Evolutionary conservation across 2,329 filamentous ascomycete genomes (phyloP).

Genomic region (Aspergillus sergii): DNA sequence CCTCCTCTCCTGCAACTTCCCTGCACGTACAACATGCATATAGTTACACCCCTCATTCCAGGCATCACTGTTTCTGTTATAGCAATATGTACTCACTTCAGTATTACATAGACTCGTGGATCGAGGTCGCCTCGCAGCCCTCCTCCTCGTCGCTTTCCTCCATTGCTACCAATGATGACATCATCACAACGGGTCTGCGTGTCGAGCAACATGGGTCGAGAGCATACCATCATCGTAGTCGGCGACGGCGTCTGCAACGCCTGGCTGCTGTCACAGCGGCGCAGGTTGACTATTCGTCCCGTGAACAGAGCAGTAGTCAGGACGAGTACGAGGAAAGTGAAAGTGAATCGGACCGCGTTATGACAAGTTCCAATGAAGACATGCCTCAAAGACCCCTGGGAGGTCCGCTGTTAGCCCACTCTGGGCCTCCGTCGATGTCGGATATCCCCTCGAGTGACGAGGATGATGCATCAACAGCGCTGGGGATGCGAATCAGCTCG

Average conservation of each 20-base stretch:
- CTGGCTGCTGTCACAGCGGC: constrained; percentile 42
- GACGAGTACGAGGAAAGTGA: constrained; percentile 95
- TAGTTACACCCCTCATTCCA: constrained; percentile 12
- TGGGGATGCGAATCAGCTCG: constrained; percentile 64
- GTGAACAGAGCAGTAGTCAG: constrained; percentile 70
- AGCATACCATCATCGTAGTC: constrained; percentile 62
- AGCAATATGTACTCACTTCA: constrained; percentile 47
- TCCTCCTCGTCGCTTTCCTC: constrained; percentile 92
- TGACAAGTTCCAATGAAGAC: constrained; percentile 66
- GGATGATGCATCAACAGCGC: constrained; percentile 79
- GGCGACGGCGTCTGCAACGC: constrained; percentile 46
- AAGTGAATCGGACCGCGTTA: constrained; percentile 76
- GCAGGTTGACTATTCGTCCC: constrained; percentile 43
- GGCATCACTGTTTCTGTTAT: constrained; percentile 7
- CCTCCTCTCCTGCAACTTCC: constrained; percentile 11
- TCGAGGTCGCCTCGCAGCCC: constrained; percentile 89
- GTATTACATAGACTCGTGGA: constrained; percentile 80
- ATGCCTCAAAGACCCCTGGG: constrained; percentile 37
- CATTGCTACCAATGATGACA: constrained; percentile 72
- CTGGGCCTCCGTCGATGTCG: constrained; percentile 25
- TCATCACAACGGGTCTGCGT: constrained; percentile 83
- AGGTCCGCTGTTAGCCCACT: constrained; percentile 28
- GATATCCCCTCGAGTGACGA: constrained; percentile 52
- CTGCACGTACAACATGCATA: constrained; percentile 24
- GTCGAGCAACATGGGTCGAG: constrained; percentile 62